Base-by-base conservation (phyloP, 495 filamentous ascomycete genomes). In the Thozetella sp. region DNA sequence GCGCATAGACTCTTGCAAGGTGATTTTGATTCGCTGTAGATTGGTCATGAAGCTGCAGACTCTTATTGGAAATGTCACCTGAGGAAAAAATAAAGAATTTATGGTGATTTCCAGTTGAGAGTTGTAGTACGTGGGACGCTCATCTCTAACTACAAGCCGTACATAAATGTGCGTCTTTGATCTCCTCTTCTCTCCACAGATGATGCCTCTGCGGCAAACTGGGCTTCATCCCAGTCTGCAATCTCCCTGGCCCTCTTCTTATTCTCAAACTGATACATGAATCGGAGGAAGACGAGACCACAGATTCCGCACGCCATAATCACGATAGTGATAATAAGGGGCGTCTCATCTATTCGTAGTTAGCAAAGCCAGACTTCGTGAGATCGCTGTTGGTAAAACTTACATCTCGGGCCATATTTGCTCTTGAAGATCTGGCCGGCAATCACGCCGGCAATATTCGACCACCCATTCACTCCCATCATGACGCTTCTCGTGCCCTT, bases 371-470 rank as follows among this genome's bases (percentile, higher is more conserved):
- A 37, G 30, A 6, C 15, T 15, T 6, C 6, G 30, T 15, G 15
- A 37, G 30, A 15, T 6, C 6, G 30, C 30, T 37, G 30, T 6
- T 6, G 30, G 6, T 37, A 6, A 9, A 68, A 63, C 9, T 50
- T 53, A 58, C 73, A 76, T 30, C 58, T 68, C 12, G 72, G 73
- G 12, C 62, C 62, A 27, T 73, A 76, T 55, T 65, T 51, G 63
- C 60, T 69, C 51, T 67, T 72, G 57, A 71, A 76, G 22, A 76
- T 20, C 56, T 76, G 72, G 0, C 67, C 65, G 0, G 68, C 73
- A 34, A 76, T 72, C 1, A 72, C 69, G 50, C 73, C 73, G 2
- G 70, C 72, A 27, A 76, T 63, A 57, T 75, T 71, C 1, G 69
- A 64, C 46, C 68, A 75, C 26, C 72, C 73, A 27, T 76, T 76